phyloP scores from a whole-genome alignment of 371 early-diverging fungal species.

The Haplosporangium sp. region DNA sequence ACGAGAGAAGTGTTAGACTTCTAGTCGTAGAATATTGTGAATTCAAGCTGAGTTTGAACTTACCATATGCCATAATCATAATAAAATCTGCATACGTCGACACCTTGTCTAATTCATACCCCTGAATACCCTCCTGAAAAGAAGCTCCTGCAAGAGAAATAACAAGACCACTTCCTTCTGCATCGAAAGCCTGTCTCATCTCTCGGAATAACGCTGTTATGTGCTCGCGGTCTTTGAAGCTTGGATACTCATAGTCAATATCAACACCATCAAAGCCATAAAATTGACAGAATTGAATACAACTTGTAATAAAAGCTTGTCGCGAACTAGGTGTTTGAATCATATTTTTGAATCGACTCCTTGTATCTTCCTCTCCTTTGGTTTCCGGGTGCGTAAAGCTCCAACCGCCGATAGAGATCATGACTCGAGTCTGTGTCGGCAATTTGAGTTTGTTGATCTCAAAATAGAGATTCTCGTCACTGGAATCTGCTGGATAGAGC shows the following conservation, averaged over 20 bases:
- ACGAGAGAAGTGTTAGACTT: not conserved
- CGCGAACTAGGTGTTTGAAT: constrained; percentile 6
- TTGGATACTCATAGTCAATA: constrained; percentile 91
- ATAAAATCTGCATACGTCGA: constrained; percentile 68
- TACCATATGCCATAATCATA: constrained; percentile 81
- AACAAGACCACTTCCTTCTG: constrained; percentile 61
- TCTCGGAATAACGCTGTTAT: constrained; percentile 66
- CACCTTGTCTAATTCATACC: constrained; percentile 67
- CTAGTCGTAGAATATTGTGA: too few relatives aligned
- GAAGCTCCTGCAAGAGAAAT: constrained; percentile 72
- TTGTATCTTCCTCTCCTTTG: constrained; percentile 4
- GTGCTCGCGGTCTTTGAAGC: constrained; percentile 63
- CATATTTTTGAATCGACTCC: constrained; percentile 30
- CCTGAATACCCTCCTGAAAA: constrained; percentile 63
- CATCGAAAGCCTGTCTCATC: constrained; percentile 71
- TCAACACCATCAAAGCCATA: constrained; percentile 50
- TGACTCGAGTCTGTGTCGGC: constrained; percentile 36
- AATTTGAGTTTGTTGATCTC: constrained; percentile 28
- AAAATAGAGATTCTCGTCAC: constrained; percentile 36
- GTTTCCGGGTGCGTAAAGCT: constrained; percentile 35
- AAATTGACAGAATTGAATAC: constrained; percentile 32
- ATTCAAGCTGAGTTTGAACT: not conserved
- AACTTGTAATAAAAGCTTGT: constrained; percentile 27
- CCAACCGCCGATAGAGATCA: constrained; percentile 48
- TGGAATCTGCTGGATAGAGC: constrained; percentile 40